phyloP scores from a whole-genome alignment of 75 land plant species.

The Isoetes taiwanensis region DNA sequence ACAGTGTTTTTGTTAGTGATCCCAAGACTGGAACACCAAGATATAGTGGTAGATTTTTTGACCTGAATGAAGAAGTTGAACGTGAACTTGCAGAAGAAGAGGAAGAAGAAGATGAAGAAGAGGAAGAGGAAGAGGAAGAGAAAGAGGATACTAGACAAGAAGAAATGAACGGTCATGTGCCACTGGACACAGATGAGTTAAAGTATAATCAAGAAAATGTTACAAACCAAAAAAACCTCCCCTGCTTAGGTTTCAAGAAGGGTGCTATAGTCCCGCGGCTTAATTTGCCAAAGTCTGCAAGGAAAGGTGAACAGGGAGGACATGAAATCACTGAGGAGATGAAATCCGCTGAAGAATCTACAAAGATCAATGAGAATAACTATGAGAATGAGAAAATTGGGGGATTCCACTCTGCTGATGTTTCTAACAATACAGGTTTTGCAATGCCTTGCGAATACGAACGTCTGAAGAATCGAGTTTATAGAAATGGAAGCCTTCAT shows the following conservation, averaged over 20 bases:
- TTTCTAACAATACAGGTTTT: not conserved
- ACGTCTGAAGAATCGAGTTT: constrained; percentile 9
- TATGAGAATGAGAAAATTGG: not conserved
- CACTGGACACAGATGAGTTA: no score
- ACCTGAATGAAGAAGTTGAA: constrained; percentile 33
- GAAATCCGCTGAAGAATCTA: not conserved
- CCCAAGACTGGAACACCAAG: not conserved
- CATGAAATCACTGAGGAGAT: not conserved
- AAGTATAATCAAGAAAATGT: no score
- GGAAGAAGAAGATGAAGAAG: not conserved
- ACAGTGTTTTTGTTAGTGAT: not conserved
- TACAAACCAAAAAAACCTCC: no score
- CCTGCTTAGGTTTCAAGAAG: no score
- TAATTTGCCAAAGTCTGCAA: constrained; percentile 17
- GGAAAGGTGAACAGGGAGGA: constrained; percentile 13
- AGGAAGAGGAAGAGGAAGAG: not conserved
- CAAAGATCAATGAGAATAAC: not conserved
- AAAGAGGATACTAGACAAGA: no score
- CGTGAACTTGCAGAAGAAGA: constrained; percentile 23
- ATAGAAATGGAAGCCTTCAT: constrained; percentile 16
- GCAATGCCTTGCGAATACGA: constrained; percentile 12
- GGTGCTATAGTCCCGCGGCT: constrained; percentile 21
- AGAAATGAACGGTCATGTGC: no score
- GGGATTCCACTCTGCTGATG: not conserved
- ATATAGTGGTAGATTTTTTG: constrained; percentile 28